Evolutionary conservation across 2,329 filamentous ascomycete species (phyloP).

Genomic region (Talaromyces sp.): DNA sequence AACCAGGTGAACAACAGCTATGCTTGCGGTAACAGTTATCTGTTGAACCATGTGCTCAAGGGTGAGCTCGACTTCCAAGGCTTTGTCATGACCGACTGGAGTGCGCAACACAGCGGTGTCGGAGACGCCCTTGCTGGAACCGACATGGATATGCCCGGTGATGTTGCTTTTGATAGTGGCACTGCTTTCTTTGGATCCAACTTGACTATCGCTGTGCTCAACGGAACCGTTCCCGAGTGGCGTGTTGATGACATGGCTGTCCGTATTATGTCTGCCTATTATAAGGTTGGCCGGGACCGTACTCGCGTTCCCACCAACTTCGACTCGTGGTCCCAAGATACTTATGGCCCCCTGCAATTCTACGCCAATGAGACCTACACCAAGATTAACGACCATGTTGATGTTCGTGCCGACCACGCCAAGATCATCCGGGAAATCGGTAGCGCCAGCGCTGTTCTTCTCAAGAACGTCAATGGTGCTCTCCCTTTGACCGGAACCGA

Average conservation of each 20-base stretch:
- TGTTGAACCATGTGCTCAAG: slow-evolving; percentile 62
- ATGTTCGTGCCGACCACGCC: slow-evolving; percentile 75
- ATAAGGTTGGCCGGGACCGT: slow-evolving; percentile 56
- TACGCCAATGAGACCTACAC: slow-evolving; percentile 58
- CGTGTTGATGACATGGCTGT: slow-evolving; percentile 88
- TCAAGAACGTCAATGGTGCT: slow-evolving; percentile 71
- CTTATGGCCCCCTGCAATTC: slow-evolving; percentile 64
- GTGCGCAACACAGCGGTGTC: slow-evolving; percentile 68
- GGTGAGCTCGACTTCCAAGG: slow-evolving; percentile 72
- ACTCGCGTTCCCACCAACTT: slow-evolving; percentile 66
- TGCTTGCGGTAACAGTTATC: slow-evolving; percentile 60
- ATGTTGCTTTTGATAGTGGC: slow-evolving; percentile 70
- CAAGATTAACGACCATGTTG: slow-evolving; percentile 73
- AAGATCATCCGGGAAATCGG: slow-evolving; percentile 69
- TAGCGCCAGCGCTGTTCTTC: slow-evolving; percentile 75
- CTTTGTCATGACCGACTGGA: slow-evolving; percentile 68
- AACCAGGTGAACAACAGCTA: slow-evolving; percentile 67
- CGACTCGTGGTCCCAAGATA: slow-evolving; percentile 78
- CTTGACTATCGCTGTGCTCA: slow-evolving; percentile 79
- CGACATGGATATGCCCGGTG: slow-evolving; percentile 83
- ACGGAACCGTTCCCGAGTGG: slow-evolving; percentile 83
- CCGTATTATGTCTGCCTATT: slow-evolving; percentile 67
- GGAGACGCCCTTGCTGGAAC: slow-evolving; percentile 63
- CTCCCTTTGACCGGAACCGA: slow-evolving; percentile 73
- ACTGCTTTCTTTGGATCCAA: slow-evolving; percentile 79